Evolutionary conservation across 1,284 basidiomycete species (phyloP).

Genomic region (Pyrrhoderma lamaoense): DNA sequence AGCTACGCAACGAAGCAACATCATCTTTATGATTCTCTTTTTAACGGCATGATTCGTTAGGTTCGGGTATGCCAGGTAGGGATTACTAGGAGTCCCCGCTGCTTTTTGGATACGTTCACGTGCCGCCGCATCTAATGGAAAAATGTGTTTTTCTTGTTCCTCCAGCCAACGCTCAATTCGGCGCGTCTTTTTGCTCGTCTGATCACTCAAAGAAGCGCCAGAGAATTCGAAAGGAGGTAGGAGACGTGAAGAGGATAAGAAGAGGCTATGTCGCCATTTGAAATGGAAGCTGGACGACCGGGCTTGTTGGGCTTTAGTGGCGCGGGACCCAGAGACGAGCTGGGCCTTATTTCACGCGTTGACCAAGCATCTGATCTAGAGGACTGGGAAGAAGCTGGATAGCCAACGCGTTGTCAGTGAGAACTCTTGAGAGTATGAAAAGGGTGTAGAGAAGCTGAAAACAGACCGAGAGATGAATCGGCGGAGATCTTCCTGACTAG

Average conservation of each 20-base stretch:
- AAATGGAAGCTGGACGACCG: neutral
- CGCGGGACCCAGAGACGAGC: neutral
- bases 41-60: slow-evolving; percentile 1
- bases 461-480: neutral
- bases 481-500: neutral
- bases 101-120: slow-evolving; percentile 11
- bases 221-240: neutral
- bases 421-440: neutral
- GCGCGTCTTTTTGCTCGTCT: slow-evolving; percentile 2
- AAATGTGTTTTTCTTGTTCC: slow-evolving; percentile 10
- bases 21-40: slow-evolving; percentile 10
- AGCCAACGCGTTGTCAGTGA: slow-evolving; percentile 1
- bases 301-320: neutral
- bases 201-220: neutral
- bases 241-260: neutral
- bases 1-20: slow-evolving; percentile 3
- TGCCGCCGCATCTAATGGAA: neutral
- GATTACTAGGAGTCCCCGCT: slow-evolving; percentile 12
- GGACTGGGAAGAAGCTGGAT: slow-evolving; percentile 2
- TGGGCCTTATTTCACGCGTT: slow-evolving; percentile 7
- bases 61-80: slow-evolving; percentile 15
- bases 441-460: neutral
- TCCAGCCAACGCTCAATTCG: slow-evolving; percentile 16
- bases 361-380: slow-evolving; percentile 1
- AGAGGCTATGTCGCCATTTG: too few relatives aligned